Evolutionary conservation across 345 rosid genomes (phyloP).

Genomic region (Abelmoschus esculentus): DNA sequence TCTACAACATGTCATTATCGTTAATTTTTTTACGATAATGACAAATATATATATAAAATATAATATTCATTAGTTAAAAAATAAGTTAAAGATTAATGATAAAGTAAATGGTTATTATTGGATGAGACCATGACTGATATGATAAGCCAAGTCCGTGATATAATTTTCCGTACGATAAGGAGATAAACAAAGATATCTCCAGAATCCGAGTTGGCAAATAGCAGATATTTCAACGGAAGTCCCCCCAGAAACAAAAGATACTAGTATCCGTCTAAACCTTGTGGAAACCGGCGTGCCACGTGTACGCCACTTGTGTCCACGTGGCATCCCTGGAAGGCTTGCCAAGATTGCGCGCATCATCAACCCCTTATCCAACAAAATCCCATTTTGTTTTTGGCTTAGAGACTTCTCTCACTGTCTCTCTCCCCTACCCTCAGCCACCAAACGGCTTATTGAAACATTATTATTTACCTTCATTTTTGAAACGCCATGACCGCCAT

Average conservation of each 20-base stretch:
- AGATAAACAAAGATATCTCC: conserved; percentile 37
- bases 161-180: too few relatives aligned
- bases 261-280: conserved; percentile 20
- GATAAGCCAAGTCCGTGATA: too few relatives aligned
- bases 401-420: not conserved
- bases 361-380: conserved; percentile 68
- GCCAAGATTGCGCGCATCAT: conserved; percentile 56
- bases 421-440: not conserved
- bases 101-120: too few relatives aligned
- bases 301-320: conserved; percentile 30
- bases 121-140: too few relatives aligned
- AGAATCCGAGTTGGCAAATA: conserved; percentile 55
- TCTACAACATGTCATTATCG: too few relatives aligned
- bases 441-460: not conserved
- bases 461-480: not conserved
- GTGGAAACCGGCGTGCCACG: conserved; percentile 63
- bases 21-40: too few relatives aligned
- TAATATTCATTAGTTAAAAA: too few relatives aligned
- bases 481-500: conserved; percentile 66
- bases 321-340: conserved; percentile 64
- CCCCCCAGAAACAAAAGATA: conserved; percentile 6
- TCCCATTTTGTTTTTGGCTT: not conserved
- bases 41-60: too few relatives aligned
- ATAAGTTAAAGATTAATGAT: too few relatives aligned
- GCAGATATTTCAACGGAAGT: conserved; percentile 8